Base-by-base conservation (phyloP, 768 basidiomycete species). In the Boletus coccyginus region DNA sequence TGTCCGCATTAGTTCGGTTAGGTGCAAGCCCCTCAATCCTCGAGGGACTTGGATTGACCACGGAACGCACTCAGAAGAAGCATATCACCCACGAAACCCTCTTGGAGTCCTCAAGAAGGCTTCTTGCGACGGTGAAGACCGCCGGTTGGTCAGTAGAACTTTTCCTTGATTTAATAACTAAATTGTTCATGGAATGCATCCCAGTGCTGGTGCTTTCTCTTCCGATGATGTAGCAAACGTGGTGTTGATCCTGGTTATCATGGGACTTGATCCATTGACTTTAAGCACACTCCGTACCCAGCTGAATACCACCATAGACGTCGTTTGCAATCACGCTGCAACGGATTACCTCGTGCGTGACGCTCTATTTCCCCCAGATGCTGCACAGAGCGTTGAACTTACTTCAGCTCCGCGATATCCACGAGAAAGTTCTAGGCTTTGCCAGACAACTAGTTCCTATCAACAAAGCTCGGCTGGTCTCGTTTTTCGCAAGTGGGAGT, bases 181-280 rank as follows among this genome's bases (percentile, higher is more conserved):
- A 35, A 32, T 24, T 53, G 19, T 50, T 51, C 21, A 67, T 31
- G 35, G 52, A 9, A 21, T 39, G 48, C 36, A 39, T 61, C 16
- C 76, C 49, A 74, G 74, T 46, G 63, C 71, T 46, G 69, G 66
- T 49, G 68, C 63, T 40, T 60, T 72, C 46, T 64, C 81, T 16
- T 58, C 62, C 8, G 64, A 72, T 7, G 83, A 86, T 21, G 62
- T 79, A 1, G 75, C 80, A 13, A 76, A 82, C 54, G 64, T 85
- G 21, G 60, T 86, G 9, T 59, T 83, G 47, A 69, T 75, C 3
- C 60, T 91, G 41, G 57, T 85, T 5, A 70, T 86, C 3, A 66
- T 90, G 29, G 84, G 75, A 3, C 76, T 87, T 57, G 88, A 90
- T 61, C 67, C 75, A 2, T 69, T 75, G 13, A 78, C 78, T 33